Percentiles rank a stretch among this genome's conserved stretches.
Evolutionary conservation across 2,329 filamentous ascomycete species (phyloP).

Genomic region (Trichothecium roseum): DNA sequence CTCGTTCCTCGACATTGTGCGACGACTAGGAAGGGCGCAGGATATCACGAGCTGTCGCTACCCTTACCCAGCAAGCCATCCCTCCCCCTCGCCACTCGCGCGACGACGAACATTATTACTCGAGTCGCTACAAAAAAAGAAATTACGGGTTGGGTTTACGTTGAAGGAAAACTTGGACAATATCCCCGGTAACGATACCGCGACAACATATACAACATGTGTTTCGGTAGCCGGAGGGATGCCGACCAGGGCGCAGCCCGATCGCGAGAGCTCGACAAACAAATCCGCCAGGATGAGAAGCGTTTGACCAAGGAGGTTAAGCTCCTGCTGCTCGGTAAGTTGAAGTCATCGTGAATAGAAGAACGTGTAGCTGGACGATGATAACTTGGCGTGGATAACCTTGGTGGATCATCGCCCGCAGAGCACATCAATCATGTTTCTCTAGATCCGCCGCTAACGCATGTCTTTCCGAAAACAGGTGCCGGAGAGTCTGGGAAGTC

Average conservation of each 20-base stretch:
- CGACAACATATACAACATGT: constrained; percentile 34
- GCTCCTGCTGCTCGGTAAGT: constrained; percentile 74
- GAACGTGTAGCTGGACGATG: background rate
- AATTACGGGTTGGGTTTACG: too few relatives aligned
- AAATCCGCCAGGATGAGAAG: constrained; percentile 81
- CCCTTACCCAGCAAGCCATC: too few relatives aligned
- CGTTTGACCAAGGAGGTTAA: constrained; percentile 80
- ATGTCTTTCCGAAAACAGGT: constrained; percentile 41
- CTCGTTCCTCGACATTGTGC: too few relatives aligned
- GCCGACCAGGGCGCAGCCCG: constrained; percentile 40
- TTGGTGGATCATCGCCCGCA: background rate
- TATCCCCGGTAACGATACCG: background rate
- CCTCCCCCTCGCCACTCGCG: too few relatives aligned
- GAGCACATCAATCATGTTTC: constrained; percentile 7
- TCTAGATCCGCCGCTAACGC: constrained; percentile 5
- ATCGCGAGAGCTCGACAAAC: constrained; percentile 73
- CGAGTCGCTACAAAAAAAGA: too few relatives aligned
- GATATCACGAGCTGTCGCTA: too few relatives aligned
- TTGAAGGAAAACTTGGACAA: background rate
- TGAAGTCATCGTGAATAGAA: too few relatives aligned
- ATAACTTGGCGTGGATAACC: background rate
- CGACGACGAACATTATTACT: too few relatives aligned
- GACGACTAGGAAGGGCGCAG: too few relatives aligned
- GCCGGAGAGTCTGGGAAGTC: constrained; percentile 88
- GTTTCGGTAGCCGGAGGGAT: constrained; percentile 49